phyloP scores from a whole-genome alignment of 495 filamentous ascomycete species.

The Chaetomidium leptoderma region DNA sequence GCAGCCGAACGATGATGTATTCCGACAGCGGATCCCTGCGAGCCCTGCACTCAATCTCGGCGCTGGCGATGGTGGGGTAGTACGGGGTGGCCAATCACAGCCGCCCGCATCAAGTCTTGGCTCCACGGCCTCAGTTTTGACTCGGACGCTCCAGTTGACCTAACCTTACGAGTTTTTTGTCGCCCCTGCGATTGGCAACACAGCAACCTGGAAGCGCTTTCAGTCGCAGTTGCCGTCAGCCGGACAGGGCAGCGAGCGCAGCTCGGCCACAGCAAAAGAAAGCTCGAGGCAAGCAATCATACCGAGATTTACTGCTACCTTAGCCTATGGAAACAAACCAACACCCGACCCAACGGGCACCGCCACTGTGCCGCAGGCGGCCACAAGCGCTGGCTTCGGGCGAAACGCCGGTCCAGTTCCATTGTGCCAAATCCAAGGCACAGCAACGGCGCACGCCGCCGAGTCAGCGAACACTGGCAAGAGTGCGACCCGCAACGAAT shows the following conservation, averaged over 20 bases:
- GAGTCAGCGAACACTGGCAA: not conserved
- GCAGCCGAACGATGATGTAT: conserved; percentile 25
- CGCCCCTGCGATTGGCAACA: not conserved
- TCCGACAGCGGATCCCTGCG: conserved; percentile 23
- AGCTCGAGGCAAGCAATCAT: no score
- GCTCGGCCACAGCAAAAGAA: no score
- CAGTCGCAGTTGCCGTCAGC: no score
- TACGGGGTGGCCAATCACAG: conserved; percentile 4
- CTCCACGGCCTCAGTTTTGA: no score
- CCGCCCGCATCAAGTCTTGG: not conserved
- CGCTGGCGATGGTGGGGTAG: no score
- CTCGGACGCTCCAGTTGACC: not conserved
- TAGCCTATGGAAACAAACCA: no score
- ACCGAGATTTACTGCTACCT: no score
- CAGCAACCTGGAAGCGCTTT: no score
- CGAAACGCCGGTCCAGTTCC: not conserved
- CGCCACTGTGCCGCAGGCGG: conserved; percentile 1
- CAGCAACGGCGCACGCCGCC: conserved; percentile 1
- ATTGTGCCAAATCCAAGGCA: conserved; percentile 5
- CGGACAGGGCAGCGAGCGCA: no score
- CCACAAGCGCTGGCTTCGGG: conserved; percentile 1
- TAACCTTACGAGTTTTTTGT: not conserved
- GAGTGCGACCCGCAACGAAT: not conserved
- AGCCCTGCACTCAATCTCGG: not conserved
- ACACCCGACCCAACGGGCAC: no score